phyloP scores from a whole-genome alignment of 2,329 filamentous ascomycete genomes.

The Fusarium hostae region DNA sequence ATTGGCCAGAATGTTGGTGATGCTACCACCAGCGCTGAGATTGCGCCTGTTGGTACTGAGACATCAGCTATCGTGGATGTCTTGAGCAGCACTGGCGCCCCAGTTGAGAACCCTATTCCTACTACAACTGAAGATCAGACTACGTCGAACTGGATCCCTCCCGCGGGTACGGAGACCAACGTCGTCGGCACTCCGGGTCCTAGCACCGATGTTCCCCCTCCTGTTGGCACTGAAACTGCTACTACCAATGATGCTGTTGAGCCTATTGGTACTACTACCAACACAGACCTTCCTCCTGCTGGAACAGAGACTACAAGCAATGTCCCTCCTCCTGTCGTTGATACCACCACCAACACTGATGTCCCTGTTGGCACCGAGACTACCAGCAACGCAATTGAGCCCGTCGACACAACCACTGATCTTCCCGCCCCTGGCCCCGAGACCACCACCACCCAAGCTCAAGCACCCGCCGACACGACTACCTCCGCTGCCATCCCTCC shows the following conservation, averaged over 20 bases:
- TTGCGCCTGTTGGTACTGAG: background rate
- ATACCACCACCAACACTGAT: background rate
- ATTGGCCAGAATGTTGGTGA: background rate
- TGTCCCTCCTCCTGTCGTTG: background rate
- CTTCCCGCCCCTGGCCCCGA: background rate
- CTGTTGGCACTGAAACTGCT: background rate
- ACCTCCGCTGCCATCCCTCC: background rate
- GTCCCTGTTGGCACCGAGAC: background rate
- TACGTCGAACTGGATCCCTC: slow-evolving; percentile 2
- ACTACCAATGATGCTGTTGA: background rate
- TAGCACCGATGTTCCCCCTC: background rate
- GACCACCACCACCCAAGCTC: background rate
- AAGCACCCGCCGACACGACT: background rate
- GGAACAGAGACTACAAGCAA: background rate
- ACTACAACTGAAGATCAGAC: background rate
- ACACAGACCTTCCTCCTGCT: background rate
- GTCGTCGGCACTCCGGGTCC: background rate
- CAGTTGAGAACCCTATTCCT: background rate
- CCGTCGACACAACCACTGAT: background rate
- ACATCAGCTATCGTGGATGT: background rate
- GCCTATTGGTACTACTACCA: background rate
- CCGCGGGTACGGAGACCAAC: background rate
- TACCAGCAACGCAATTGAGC: background rate
- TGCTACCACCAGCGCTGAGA: background rate
- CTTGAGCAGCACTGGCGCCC: background rate